These are phyloP conservation scores for Ganoderma resinaceum DNA, from an alignment of 1,284 basidiomycete genomes.

Conservation along the genomic window DNA sequence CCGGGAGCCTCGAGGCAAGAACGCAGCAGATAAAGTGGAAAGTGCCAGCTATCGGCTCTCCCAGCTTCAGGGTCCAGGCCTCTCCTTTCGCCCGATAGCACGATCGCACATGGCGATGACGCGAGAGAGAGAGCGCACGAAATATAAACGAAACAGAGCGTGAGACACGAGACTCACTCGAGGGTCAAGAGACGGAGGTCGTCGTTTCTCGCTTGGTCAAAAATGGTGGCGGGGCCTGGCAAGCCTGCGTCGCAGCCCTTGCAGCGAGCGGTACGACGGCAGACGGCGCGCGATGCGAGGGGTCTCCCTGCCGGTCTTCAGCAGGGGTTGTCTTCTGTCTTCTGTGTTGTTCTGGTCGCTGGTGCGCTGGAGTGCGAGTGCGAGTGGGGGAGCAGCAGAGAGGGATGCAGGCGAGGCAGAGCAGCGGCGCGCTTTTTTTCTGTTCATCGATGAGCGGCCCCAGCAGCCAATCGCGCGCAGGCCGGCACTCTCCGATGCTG, in stretches of 20 bases:
- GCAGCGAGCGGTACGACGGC: conserved; percentile 43
- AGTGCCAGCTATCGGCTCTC: conserved; percentile 1
- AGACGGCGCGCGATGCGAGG: conserved; percentile 32
- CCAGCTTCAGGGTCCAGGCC: background rate
- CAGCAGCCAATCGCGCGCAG: conserved; percentile 26
- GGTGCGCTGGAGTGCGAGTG: conserved; percentile 7
- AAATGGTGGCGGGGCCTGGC: conserved; percentile 59
- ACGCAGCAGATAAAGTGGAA: background rate
- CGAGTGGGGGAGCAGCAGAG: conserved; percentile 14
- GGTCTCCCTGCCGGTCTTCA: conserved; percentile 21
- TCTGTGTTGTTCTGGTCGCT: background rate
- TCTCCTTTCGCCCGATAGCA: conserved; percentile 14
- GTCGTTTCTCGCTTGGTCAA: conserved; percentile 76
- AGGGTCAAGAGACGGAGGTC: conserved; percentile 85
- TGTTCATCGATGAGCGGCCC: conserved; percentile 33
- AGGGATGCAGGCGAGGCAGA: background rate
- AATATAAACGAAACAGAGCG: background rate
- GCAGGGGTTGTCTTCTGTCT: conserved; percentile 21
- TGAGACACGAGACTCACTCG: conserved; percentile 62
- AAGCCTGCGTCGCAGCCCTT: conserved; percentile 46
- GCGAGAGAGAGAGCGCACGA: conserved; percentile 11
- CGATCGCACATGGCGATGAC: conserved; percentile 20
- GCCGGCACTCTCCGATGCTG: conserved; percentile 26
- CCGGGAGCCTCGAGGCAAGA: background rate
- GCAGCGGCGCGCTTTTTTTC: conserved; percentile 25